Evolutionary conservation across 2,329 filamentous ascomycete species (phyloP), one percentile per base, ranked within the genome.

Genomic region (Bipolaris victoriae): DNA sequence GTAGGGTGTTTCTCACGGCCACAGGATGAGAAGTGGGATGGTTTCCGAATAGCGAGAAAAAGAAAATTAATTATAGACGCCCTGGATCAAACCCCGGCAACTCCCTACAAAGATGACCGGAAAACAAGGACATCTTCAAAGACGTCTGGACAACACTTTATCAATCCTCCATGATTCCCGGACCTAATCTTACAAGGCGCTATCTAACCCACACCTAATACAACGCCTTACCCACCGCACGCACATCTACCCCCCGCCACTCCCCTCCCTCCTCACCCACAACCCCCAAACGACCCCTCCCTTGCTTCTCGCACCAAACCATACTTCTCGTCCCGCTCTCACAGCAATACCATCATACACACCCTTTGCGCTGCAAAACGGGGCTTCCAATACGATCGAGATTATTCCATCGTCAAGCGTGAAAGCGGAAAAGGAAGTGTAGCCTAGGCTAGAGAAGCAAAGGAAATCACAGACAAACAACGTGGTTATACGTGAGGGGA

Each of bases 21-120:
- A 55, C 61, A 89, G 57, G 90, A 91, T 57, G 36, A 46, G 6
- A 16, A 7, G 40, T 24, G n/a, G 13, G 18, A 41, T 11, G 13
- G 11, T 7, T 15, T 5, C 11, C 18, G 26, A 2, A 26, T 24
- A 26, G 10, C 20, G 7, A 15, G 10, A n/a, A 43, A 15, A 26
- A 43, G 20, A 43, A 43, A 26, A 26, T 5, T 24, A 6, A 13
- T 13, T 7, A 20, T 13, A 31, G 11, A 40, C 2, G 2, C 13
- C 13, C 13, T 26, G 40, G 10, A 9, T 26, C 3, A 10, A 31
- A 4, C 5, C 5, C 5, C 7, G 6, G 20, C 9, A n/a, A 4
- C 4, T n/a, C n/a, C 24, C 7, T 20, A 3, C 15, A 26, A 10
- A 11, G 22, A 9, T 5, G 13, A 9, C 2, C 6, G 7, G 20